phyloP scores from a whole-genome alignment of 768 basidiomycete genomes.

The Rhodosporidiobolus sp. region DNA sequence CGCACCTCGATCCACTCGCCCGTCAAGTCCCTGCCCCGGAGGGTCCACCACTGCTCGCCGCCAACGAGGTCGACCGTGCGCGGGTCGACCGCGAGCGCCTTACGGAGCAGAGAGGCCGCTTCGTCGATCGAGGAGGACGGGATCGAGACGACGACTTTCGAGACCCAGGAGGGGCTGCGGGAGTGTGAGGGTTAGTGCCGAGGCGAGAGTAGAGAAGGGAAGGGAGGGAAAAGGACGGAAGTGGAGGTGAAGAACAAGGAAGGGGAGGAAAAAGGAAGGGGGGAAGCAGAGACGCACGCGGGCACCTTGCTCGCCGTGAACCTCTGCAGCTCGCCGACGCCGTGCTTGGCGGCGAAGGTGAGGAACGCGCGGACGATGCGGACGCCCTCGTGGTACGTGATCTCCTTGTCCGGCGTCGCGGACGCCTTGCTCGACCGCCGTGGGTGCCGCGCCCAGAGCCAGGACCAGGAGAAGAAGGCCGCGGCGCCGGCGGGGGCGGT shows the following conservation, averaged over 20 bases:
- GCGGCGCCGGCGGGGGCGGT: conserved; percentile 47
- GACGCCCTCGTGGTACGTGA: conserved; percentile 49
- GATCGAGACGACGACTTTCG: conserved; percentile 44
- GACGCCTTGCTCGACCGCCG: conserved; percentile 40
- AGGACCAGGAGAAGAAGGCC: conserved; percentile 47
- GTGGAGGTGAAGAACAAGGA: no score
- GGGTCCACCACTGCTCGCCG: conserved; percentile 48
- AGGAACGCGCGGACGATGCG: conserved; percentile 48
- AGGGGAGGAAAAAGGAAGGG: no score
- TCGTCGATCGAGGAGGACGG: conserved; percentile 43
- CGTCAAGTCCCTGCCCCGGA: conserved; percentile 47
- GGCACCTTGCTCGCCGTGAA: conserved; percentile 45
- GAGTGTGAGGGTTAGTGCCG: no score
- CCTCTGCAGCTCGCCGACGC: conserved; percentile 49
- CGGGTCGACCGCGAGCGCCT: conserved; percentile 46
- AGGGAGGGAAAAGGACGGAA: no score
- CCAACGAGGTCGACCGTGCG: conserved; percentile 46
- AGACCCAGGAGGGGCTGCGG: conserved; percentile 48
- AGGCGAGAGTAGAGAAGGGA: no score
- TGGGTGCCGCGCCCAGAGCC: conserved; percentile 9
- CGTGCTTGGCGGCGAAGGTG: conserved; percentile 47
- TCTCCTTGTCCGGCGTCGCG: conserved; percentile 42
- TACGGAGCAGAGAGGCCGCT: conserved; percentile 45
- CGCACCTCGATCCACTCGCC: conserved; percentile 51
- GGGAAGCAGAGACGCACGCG: conserved; percentile 3